phyloP scores from a whole-genome alignment of 108 stramenopile species.

The Cyclotella sp. region DNA sequence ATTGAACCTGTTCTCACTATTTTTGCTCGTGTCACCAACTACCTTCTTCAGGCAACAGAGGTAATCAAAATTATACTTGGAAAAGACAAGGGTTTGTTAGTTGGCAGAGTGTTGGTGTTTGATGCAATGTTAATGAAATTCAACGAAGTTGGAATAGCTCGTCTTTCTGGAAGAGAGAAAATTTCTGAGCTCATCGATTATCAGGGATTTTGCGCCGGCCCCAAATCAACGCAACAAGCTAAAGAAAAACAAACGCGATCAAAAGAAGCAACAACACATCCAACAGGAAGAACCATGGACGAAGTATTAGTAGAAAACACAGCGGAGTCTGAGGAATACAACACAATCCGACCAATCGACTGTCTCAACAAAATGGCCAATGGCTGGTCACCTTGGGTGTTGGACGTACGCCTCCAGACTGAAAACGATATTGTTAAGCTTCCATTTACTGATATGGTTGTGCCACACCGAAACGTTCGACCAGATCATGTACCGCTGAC shows the following conservation, averaged over 20 bases:
- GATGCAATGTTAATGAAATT: conserved; percentile 89
- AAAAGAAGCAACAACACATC: conserved; percentile 6
- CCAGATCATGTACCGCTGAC: conserved; percentile 69
- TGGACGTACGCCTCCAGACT: conserved; percentile 90
- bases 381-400: conserved; percentile 94
- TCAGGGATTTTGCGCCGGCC: conserved; percentile 87
- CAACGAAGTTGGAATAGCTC: conserved; percentile 67
- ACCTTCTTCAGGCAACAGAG: conserved; percentile 68
- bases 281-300: conserved; percentile 81
- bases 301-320: conserved; percentile 59
- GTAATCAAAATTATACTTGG: conserved; percentile 86
- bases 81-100: conserved; percentile 62
- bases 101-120: conserved; percentile 81
- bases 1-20: background rate
- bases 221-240: conserved; percentile 39
- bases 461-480: conserved; percentile 82
- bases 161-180: conserved; percentile 47
- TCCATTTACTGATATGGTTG: conserved; percentile 89
- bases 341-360: conserved; percentile 71
- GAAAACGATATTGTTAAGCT: conserved; percentile 93
- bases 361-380: conserved; percentile 68
- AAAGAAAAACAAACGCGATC: conserved; percentile 7
- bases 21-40: background rate
- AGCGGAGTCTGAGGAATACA: conserved; percentile 43
- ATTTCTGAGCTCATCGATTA: conserved; percentile 83